Base-by-base conservation (phyloP, 179 eudicot genomes). In the Sideroxylon spinosum region DNA sequence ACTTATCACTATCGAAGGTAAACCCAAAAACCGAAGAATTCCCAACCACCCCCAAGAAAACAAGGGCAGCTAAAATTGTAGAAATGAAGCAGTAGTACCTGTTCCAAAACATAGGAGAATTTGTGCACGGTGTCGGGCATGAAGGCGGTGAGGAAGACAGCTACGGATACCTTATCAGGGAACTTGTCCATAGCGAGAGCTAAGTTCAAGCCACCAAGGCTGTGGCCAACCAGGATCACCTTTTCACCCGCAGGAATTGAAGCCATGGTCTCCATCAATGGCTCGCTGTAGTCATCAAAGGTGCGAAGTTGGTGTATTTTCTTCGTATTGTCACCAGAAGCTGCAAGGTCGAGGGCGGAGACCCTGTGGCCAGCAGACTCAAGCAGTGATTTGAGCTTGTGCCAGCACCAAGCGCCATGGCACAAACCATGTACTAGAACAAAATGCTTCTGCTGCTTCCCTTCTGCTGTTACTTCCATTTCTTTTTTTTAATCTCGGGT, bases 341-440 rank as follows among this genome's bases (percentile, higher is more conserved):
- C 90, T 0, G 85, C 83, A 7, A 90, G 79, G 76, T 90, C 90
- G 7, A 89, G 14, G 32, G 87, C 84, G 0, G 90, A 84, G 37
- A 82, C 87, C 5, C 76, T 82, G 78, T 87, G 88, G 67, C 89
- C 87, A 4, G 77, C 82, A 6, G 71, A 69, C 78, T 81, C 83
- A 9, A 87, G 81, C 59, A 82, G 76, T 19, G 84, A 74, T 49
- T 74, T 80, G 17, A 89, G 59, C 84, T 85, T 90, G 88, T 80
- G 84, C 90, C 92, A 90, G 66, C 85, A 81, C 90, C 94, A 90
- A 0, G 90, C 88, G 59, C 94, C 92, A 70, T 90, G 92, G 76
- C 94, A 80, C 6, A 82, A 75, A 10, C 94, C 91, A 73, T 90
- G 94, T 1, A 87, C 88, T 19, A 87, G 84, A 1, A 87, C 82